Evolutionary conservation across 2,329 filamentous ascomycete genomes (phyloP).

Genomic region (Ascochyta clinopodiicola): DNA sequence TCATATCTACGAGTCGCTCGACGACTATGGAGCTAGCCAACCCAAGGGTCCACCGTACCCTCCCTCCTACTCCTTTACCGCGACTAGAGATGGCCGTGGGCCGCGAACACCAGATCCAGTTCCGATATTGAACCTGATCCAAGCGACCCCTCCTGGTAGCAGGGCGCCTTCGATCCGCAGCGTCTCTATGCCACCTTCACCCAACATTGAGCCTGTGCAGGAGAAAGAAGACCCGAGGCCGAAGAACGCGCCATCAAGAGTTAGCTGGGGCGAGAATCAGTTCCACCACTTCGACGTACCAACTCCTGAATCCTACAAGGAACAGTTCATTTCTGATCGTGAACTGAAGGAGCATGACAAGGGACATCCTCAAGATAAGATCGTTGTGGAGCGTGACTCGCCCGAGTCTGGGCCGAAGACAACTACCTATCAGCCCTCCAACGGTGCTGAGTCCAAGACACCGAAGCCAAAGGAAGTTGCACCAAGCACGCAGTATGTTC

Average conservation of each 20-base stretch:
- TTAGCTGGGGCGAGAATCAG: slow-evolving; percentile 57
- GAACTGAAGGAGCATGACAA: slow-evolving; percentile 34
- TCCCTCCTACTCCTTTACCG: slow-evolving; percentile 47
- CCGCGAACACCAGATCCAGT: slow-evolving; percentile 52
- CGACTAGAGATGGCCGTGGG: slow-evolving; percentile 50
- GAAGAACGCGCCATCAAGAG: slow-evolving; percentile 43
- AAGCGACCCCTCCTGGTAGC: slow-evolving; percentile 64
- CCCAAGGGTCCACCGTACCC: slow-evolving; percentile 46
- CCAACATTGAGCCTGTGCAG: slow-evolving; percentile 37
- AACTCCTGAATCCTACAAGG: slow-evolving; percentile 53
- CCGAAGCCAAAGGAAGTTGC: slow-evolving; percentile 30
- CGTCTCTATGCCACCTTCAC: slow-evolving; percentile 45
- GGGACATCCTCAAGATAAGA: slow-evolving; percentile 43
- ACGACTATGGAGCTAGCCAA: slow-evolving; percentile 41
- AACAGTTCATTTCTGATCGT: slow-evolving; percentile 44
- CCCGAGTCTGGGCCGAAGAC: slow-evolving; percentile 38
- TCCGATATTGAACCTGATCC: slow-evolving; percentile 62
- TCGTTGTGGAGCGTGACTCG: slow-evolving; percentile 49
- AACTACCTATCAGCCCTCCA: slow-evolving; percentile 41
- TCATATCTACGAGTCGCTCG: slow-evolving; percentile 51
- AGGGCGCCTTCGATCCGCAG: slow-evolving; percentile 48
- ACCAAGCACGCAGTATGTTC: slow-evolving; percentile 39
- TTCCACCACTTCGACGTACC: slow-evolving; percentile 56
- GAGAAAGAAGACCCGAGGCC: slow-evolving; percentile 32
- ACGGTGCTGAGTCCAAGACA: slow-evolving; percentile 26